Conservation (phyloP, 2,329 filamentous ascomycete species). For the Penicillium palitans region DNA sequence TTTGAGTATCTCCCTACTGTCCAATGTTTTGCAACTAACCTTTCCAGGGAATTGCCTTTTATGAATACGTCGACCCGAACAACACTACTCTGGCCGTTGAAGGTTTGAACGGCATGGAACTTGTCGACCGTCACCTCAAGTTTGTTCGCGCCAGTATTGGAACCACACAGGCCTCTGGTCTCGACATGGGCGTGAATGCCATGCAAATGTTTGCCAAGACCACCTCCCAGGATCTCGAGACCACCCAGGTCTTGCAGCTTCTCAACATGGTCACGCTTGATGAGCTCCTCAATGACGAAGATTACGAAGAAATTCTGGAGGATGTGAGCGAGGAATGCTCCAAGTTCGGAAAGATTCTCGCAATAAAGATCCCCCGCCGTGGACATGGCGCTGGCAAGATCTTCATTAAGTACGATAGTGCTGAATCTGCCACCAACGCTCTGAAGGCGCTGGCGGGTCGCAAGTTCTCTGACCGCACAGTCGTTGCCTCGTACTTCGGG, state of each 20-base stretch:
- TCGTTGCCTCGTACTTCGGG: slow-evolving; percentile 93
- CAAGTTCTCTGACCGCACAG: slow-evolving; percentile 94
- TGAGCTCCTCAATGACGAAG: slow-evolving; percentile 88
- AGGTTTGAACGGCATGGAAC: slow-evolving; percentile 87
- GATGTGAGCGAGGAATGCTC: slow-evolving; percentile 90
- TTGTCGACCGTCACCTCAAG: slow-evolving; percentile 82
- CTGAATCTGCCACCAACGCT: slow-evolving; percentile 78
- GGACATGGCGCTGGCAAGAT: slow-evolving; percentile 93
- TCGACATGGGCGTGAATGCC: slow-evolving; percentile 94
- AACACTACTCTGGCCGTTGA: slow-evolving; percentile 83
- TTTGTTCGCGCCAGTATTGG: slow-evolving; percentile 89
- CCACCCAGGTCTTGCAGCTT: slow-evolving; percentile 81
- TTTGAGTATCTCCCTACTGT: slow-evolving; percentile 16
- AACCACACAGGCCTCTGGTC: slow-evolving; percentile 83
- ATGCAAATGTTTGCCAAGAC: slow-evolving; percentile 98
- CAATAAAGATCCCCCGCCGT: slow-evolving; percentile 91
- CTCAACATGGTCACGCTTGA: slow-evolving; percentile 99
- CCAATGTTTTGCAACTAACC: slow-evolving; percentile 34
- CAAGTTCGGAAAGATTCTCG: slow-evolving; percentile 82
- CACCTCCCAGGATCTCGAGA: slow-evolving; percentile 73
- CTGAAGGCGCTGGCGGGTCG: slow-evolving; percentile 86
- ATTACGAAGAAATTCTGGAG: slow-evolving; percentile 97
- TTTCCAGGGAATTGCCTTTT: slow-evolving; percentile 85
- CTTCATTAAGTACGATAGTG: slow-evolving; percentile 85
- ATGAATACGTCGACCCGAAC: slow-evolving; percentile 79